These are phyloP conservation scores for Clonostachys byssicola DNA, from an alignment of 2,329 filamentous ascomycete species.

Conservation along the genomic window DNA sequence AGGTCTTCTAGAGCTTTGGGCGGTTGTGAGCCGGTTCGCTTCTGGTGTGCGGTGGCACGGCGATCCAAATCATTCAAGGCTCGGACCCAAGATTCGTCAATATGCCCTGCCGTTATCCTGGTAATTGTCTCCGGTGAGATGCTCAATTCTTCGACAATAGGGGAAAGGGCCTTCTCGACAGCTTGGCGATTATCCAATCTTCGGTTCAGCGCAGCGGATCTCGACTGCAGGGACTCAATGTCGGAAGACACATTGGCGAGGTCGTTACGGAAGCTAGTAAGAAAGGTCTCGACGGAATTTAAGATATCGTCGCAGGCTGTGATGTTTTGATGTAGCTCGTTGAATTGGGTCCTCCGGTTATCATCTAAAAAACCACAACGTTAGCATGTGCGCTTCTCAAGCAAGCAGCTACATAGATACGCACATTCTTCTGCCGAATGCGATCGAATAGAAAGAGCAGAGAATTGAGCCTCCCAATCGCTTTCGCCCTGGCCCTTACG, in stretches of 20 bases:
- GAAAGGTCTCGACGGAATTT: slow-evolving; percentile 86
- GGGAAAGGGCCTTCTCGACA: slow-evolving; percentile 82
- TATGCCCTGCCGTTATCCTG: slow-evolving; percentile 81
- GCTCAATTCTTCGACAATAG: slow-evolving; percentile 87
- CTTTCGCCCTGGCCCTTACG: too few relatives aligned
- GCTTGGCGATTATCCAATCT: slow-evolving; percentile 84
- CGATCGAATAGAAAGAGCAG: neutral
- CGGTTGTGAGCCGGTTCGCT: slow-evolving; percentile 55
- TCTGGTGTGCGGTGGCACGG: slow-evolving; percentile 67
- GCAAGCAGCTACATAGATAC: slow-evolving; percentile 14
- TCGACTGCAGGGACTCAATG: slow-evolving; percentile 87
- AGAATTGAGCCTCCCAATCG: too few relatives aligned
- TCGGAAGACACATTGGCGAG: slow-evolving; percentile 89
- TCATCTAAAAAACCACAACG: slow-evolving; percentile 51
- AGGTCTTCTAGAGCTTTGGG: slow-evolving; percentile 80
- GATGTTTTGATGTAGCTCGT: slow-evolving; percentile 88
- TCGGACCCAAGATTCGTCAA: slow-evolving; percentile 87
- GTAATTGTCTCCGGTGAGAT: slow-evolving; percentile 79
- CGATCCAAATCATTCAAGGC: slow-evolving; percentile 81
- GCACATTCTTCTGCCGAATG: slow-evolving; percentile 72
- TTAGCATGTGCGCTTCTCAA: neutral
- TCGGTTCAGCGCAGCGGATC: slow-evolving; percentile 78
- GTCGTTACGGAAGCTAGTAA: slow-evolving; percentile 90
- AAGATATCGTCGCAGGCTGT: slow-evolving; percentile 88
- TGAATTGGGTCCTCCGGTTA: slow-evolving; percentile 76